Percentiles rank a stretch among this genome's conserved stretches.
These are phyloP conservation scores for Trypanosoma platydactyli DNA, from an alignment of 208 protist species.

Conservation along the genomic window DNA sequence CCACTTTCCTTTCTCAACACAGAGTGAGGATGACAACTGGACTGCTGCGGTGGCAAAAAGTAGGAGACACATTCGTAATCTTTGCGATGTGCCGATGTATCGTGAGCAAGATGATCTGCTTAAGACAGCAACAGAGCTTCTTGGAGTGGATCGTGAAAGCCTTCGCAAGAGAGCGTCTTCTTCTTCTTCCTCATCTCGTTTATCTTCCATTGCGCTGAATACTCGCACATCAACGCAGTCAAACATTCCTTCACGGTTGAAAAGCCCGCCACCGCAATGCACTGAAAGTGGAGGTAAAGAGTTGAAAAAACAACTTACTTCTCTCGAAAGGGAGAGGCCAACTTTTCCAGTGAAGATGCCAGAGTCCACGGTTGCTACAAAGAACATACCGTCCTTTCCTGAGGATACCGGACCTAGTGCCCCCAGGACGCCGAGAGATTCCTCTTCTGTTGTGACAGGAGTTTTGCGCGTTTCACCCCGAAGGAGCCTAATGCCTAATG, in stretches of 20 bases:
- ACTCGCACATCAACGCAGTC: neutral
- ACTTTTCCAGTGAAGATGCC: neutral
- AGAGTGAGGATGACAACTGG: neutral
- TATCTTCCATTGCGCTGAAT: conserved; percentile 1
- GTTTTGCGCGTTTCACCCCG: neutral
- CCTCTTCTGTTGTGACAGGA: neutral
- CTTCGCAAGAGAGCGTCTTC: neutral
- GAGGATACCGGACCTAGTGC: neutral
- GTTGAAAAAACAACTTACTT: neutral
- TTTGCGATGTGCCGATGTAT: conserved; percentile 17
- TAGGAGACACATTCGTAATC: conserved; percentile 7
- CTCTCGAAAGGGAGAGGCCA: neutral
- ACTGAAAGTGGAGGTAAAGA: neutral
- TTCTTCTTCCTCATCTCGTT: conserved; percentile 3
- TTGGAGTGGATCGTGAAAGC: conserved; percentile 20
- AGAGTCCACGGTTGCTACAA: neutral
- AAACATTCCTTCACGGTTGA: neutral
- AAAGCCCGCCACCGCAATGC: neutral
- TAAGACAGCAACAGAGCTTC: conserved; percentile 11
- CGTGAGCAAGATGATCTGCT: conserved; percentile 18
- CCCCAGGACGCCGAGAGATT: neutral
- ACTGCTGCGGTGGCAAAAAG: conserved; percentile 9
- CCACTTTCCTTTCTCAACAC: neutral
- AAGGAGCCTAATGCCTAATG: neutral
- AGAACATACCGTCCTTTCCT: neutral